Evolutionary conservation across 1,284 basidiomycete species (phyloP).

Genomic region (Fomitopsis schrenkii): DNA sequence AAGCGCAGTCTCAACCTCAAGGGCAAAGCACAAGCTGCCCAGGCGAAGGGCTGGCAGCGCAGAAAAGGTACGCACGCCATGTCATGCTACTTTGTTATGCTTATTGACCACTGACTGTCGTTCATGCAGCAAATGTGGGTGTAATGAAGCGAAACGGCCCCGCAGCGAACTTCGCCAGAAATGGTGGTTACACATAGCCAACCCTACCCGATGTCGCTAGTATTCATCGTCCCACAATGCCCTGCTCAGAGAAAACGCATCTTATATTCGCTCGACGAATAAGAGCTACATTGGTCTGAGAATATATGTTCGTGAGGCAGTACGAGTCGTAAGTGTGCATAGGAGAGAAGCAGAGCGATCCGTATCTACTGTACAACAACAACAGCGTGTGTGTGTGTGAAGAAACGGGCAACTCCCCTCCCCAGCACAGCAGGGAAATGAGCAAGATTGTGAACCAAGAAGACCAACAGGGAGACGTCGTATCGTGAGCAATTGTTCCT

Average conservation of each 20-base stretch:
- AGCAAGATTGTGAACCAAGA: constrained; percentile 2
- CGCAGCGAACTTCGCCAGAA: constrained; percentile 25
- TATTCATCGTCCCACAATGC: neutral
- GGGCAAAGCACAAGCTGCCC: constrained; percentile 14
- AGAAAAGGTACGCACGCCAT: constrained; percentile 23
- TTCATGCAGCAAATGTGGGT: constrained; percentile 22
- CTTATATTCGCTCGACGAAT: constrained; percentile 26
- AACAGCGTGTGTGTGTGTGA: constrained; percentile 4
- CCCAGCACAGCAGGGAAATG: constrained; percentile 1
- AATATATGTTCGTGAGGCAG: constrained; percentile 2
- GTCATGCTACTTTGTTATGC: neutral
- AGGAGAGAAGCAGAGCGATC: constrained; percentile 16
- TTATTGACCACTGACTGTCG: neutral
- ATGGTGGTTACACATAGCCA: neutral
- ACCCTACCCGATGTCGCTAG: neutral
- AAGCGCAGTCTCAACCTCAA: constrained; percentile 26
- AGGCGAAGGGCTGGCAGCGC: constrained; percentile 30
- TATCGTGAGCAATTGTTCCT: constrained; percentile 3
- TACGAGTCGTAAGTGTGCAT: constrained; percentile 14
- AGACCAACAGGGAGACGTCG: neutral
- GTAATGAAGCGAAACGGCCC: constrained; percentile 29
- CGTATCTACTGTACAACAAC: constrained; percentile 9
- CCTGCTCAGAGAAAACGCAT: neutral
- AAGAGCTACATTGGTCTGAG: constrained; percentile 13
- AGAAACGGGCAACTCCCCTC: constrained; percentile 3